These are phyloP conservation scores for Xylariaceae sp. DNA, from an alignment of 2,329 filamentous ascomycete species.

Conservation along the genomic window DNA sequence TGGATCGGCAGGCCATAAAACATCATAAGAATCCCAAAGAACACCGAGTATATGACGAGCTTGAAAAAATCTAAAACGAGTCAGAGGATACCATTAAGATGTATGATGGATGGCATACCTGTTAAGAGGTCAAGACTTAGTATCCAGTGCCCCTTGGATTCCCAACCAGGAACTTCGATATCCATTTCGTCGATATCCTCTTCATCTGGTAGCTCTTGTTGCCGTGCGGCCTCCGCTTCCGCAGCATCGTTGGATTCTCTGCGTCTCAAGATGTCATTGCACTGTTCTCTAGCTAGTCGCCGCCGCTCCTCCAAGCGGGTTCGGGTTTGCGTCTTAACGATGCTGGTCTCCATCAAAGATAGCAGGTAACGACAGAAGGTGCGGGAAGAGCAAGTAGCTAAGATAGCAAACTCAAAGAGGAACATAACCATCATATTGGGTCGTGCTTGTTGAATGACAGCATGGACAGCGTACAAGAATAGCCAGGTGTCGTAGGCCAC, in stretches of 20 bases:
- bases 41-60: slow-evolving; percentile 78
- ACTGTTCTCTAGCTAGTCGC: slow-evolving; percentile 58
- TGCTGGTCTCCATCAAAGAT: slow-evolving; percentile 68
- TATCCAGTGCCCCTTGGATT: slow-evolving; percentile 88
- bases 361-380: slow-evolving; percentile 74
- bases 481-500: slow-evolving; percentile 74
- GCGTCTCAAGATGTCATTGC: slow-evolving; percentile 46
- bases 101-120: slow-evolving; percentile 44
- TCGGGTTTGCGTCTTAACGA: slow-evolving; percentile 68
- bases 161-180: slow-evolving; percentile 92
- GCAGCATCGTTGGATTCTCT: slow-evolving; percentile 42
- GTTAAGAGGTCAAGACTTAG: slow-evolving; percentile 81
- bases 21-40: slow-evolving; percentile 86
- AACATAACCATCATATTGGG: slow-evolving; percentile 99
- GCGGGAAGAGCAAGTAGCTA: slow-evolving; percentile 73
- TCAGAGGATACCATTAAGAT: slow-evolving; percentile 14
- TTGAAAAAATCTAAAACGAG: slow-evolving; percentile 71
- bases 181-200: slow-evolving; percentile 88
- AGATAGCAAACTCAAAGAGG: slow-evolving; percentile 90
- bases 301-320: slow-evolving; percentile 63
- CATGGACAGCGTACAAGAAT: slow-evolving; percentile 73
- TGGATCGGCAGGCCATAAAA: slow-evolving; percentile 97
- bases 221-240: slow-evolving; percentile 42
- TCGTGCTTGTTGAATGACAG: slow-evolving; percentile 79
- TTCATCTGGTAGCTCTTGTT: slow-evolving; percentile 53